A percentile compares a stretch with the other conserved stretches of the same genome.
These are phyloP conservation scores for Rhodotorula toruloides DNA, from an alignment of 768 basidiomycete species.

Conservation along the genomic window DNA sequence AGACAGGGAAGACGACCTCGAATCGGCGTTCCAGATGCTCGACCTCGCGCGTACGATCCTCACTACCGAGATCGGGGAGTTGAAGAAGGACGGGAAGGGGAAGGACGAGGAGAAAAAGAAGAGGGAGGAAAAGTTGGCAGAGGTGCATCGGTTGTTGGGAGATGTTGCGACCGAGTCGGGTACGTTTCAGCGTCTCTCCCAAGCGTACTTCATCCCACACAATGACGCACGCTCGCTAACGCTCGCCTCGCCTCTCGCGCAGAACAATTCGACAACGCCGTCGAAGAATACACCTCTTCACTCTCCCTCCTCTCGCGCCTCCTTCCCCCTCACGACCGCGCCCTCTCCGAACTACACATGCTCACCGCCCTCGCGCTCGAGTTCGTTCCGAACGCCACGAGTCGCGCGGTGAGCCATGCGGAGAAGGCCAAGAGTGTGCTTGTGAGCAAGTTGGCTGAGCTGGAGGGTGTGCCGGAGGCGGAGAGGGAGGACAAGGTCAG, in stretches of 20 bases:
- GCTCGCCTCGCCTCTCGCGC: too few species aligned
- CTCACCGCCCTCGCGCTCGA: constrained; percentile 39
- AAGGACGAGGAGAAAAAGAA: constrained; percentile 49
- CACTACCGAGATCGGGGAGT: constrained; percentile 48
- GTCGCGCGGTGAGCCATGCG: constrained; percentile 29
- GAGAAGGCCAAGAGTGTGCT: constrained; percentile 35
- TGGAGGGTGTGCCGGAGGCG: constrained; percentile 13
- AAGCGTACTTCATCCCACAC: neutral
- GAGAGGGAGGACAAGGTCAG: constrained; percentile 6
- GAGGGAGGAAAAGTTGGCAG: constrained; percentile 74
- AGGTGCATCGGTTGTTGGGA: constrained; percentile 81
- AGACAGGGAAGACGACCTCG: constrained; percentile 87
- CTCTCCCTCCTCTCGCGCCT: constrained; percentile 24
- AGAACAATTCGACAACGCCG: constrained; percentile 39
- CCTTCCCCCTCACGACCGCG: constrained; percentile 35
- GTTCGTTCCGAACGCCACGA: constrained; percentile 26
- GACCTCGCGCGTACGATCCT: constrained; percentile 87
- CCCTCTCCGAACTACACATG: constrained; percentile 40
- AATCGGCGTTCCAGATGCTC: constrained; percentile 95
- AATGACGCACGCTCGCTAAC: neutral
- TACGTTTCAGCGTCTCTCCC: constrained; percentile 47
- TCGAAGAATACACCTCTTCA: constrained; percentile 34
- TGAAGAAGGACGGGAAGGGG: neutral
- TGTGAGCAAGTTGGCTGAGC: neutral
- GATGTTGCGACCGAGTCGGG: constrained; percentile 97